Conservation (phyloP, 495 filamentous ascomycete genomes). For the Neurospora pannonica region DNA sequence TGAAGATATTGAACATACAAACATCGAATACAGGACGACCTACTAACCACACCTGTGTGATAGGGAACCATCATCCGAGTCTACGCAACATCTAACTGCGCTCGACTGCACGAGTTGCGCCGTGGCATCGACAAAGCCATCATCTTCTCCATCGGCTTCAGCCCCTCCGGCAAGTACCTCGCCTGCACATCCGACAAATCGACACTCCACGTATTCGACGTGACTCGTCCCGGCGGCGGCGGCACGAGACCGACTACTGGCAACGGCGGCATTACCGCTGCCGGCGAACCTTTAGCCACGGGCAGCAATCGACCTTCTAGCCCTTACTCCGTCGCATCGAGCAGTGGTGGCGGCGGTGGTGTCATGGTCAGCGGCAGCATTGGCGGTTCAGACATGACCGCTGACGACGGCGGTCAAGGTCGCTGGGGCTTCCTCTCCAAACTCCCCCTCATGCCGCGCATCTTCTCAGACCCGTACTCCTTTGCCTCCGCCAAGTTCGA, state of each 20-base stretch:
- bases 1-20: neutral
- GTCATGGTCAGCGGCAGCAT: slow-evolving; percentile 16
- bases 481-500: slow-evolving; percentile 67
- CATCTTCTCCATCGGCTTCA: slow-evolving; percentile 81
- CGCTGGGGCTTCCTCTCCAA: slow-evolving; percentile 67
- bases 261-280: slow-evolving; percentile 38
- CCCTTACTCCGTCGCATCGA: neutral
- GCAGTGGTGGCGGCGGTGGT: neutral
- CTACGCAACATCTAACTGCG: slow-evolving; percentile 67
- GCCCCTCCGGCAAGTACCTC: slow-evolving; percentile 63
- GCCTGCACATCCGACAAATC: slow-evolving; percentile 97
- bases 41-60: neutral
- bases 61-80: slow-evolving; percentile 84
- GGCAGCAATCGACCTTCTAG: neutral
- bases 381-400: neutral
- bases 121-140: slow-evolving; percentile 81
- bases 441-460: slow-evolving; percentile 65
- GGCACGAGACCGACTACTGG: slow-evolving; percentile 26
- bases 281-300: neutral
- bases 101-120: slow-evolving; percentile 71
- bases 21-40: neutral
- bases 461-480: slow-evolving; percentile 81
- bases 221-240: slow-evolving; percentile 49
- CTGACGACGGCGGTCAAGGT: neutral
- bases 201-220: slow-evolving; percentile 87